Evolutionary conservation across 2,329 filamentous ascomycete species (phyloP), one percentile per base, ranked within the genome.

Genomic region (Lojkania enalia): DNA sequence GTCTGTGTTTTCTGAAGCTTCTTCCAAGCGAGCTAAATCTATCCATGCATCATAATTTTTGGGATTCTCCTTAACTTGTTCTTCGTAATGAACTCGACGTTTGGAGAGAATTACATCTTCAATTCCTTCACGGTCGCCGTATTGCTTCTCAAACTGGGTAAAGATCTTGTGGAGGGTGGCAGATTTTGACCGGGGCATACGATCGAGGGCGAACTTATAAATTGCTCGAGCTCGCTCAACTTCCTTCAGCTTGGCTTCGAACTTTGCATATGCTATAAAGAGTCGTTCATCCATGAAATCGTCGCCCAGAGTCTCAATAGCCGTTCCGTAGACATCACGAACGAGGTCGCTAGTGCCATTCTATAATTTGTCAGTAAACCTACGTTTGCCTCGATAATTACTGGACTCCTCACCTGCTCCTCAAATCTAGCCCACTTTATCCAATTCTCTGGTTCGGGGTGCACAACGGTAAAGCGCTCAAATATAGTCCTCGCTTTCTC

Each of bases 31-130:
- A 19, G 91, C 90, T 69, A 92, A 96, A 70, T 97, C 94, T 58
- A 99, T 92, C 94, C 94, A 99, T 11, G 85, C 82, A 64, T 99
- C 94, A 75, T 99, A 99, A 70, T 96, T 96, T 63, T 95, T 94
- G 2, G 91, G 83, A 61, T 96, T 97, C 64, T 95, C 88, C 62
- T 90, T 92, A 55, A 97, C 82, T 63, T 94, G 87, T 57, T 96
- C 90, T 71, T 99, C 94, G 70, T 99, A 99, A 51, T 94, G 84
- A 14, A 95, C 87, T 59, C 94, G 80, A 56, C 94, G 82, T 70
- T 99, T 99, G 13, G 90, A 90, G n/a, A 97, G 69, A 20, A 99
- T 89, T 6, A 97, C 91, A 66, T 97, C 90, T 61, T 97, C 92
- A 2, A 99, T 89, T 3, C 94, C 94, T 60, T 96, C 90, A 43